Evolutionary conservation across 2,329 filamentous ascomycete species (phyloP).

Genomic region (Annulohypoxylon truncatum): DNA sequence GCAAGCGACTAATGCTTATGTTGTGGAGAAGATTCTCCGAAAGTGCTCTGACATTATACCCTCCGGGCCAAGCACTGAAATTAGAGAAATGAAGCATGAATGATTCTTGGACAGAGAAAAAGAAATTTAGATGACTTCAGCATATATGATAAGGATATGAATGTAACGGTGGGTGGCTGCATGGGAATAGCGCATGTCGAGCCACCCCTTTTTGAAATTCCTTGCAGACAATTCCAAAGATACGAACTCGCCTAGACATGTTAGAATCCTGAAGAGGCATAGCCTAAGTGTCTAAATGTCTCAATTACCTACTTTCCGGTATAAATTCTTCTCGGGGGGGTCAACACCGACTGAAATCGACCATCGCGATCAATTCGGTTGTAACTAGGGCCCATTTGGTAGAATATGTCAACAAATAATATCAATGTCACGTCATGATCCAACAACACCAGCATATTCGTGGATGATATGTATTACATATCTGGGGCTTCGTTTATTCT

Average conservation of each 20-base stretch:
- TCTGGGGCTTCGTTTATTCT: background rate
- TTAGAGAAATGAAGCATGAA: slow-evolving; percentile 17
- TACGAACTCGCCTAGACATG: slow-evolving; percentile 16
- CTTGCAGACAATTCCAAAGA: slow-evolving; percentile 31
- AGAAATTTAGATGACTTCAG: slow-evolving; percentile 19
- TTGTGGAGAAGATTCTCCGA: slow-evolving; percentile 4
- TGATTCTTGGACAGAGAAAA: slow-evolving; percentile 12
- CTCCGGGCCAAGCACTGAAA: slow-evolving; percentile 1
- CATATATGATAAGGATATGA: slow-evolving; percentile 36
- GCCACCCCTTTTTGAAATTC: slow-evolving; percentile 36
- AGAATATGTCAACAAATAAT: slow-evolving; percentile 25
- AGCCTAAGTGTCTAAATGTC: slow-evolving; percentile 17
- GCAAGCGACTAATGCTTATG: slow-evolving; percentile 5
- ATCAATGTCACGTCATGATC: slow-evolving; percentile 23
- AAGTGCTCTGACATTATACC: background rate
- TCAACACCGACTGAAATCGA: slow-evolving; percentile 3
- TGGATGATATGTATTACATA: slow-evolving; percentile 8
- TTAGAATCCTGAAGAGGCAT: slow-evolving; percentile 23
- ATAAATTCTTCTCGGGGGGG: slow-evolving; percentile 14
- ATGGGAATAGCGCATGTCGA: slow-evolving; percentile 37
- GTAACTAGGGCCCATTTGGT: slow-evolving; percentile 11
- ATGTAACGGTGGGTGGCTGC: slow-evolving; percentile 42
- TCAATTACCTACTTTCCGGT: slow-evolving; percentile 7
- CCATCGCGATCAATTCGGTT: slow-evolving; percentile 20
- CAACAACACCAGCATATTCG: slow-evolving; percentile 3